A percentile compares a stretch with the other conserved stretches of the same genome.
Conservation (phyloP, 2,329 filamentous ascomycete species). For the Calonectria multiphialidica region DNA sequence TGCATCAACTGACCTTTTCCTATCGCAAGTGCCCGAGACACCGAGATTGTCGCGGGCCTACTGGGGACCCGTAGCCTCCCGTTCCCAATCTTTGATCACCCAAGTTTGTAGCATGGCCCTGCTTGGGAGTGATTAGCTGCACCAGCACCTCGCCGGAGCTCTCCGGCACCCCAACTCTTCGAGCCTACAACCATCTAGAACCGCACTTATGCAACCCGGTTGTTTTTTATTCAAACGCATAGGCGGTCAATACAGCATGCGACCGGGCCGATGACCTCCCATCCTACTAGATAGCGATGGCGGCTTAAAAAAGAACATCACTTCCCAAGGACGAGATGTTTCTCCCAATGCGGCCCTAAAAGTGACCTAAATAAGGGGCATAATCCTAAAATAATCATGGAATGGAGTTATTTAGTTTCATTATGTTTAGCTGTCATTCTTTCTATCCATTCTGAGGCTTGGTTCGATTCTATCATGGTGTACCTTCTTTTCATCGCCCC, state of each 20-base stretch:
- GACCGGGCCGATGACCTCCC: no score
- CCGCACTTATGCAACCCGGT: not conserved
- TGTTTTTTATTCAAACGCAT: no score
- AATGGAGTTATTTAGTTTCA: no score
- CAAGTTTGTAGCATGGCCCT: not conserved
- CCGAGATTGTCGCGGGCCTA: slow-evolving; percentile 27
- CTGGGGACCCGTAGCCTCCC: not conserved
- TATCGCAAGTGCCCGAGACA: slow-evolving; percentile 22
- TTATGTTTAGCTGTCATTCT: not conserved
- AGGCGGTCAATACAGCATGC: no score
- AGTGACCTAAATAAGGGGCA: not conserved
- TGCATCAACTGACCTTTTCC: slow-evolving; percentile 9
- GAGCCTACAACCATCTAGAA: not conserved
- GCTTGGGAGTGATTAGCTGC: not conserved
- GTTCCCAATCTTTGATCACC: not conserved
- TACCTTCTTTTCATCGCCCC: not conserved
- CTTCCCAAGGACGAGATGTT: not conserved
- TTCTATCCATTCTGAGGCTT: not conserved
- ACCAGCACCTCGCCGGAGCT: not conserved
- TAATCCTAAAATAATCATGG: no score
- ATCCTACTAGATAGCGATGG: no score
- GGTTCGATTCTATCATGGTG: not conserved
- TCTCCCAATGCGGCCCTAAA: not conserved
- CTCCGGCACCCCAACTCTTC: not conserved
- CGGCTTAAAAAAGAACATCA: no score